Percentiles rank a stretch among this genome's conserved stretches.
Evolutionary conservation across 2,329 filamentous ascomycete species (phyloP).

Genomic region (Ceratocystiopsis minuta): DNA sequence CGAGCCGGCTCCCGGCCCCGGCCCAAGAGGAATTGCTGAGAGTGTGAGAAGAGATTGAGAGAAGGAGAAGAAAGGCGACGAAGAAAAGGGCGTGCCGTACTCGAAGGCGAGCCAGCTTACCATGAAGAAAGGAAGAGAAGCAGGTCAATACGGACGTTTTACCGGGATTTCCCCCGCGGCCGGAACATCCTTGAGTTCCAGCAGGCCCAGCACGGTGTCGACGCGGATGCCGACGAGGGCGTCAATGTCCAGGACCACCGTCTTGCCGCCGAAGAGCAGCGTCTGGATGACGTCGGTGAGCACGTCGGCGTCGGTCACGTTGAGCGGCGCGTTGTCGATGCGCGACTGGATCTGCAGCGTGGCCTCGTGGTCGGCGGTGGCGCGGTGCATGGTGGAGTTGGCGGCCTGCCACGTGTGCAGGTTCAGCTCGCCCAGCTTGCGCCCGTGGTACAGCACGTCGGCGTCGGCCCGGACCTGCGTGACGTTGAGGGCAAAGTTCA

Average conservation of each 20-base stretch:
- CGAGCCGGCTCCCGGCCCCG: no score
- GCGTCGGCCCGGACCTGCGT: slow-evolving; percentile 58
- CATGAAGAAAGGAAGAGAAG: slow-evolving; percentile 25
- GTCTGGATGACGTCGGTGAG: slow-evolving; percentile 68
- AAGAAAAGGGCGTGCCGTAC: not conserved
- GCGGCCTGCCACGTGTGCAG: slow-evolving; percentile 69
- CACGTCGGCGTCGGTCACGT: slow-evolving; percentile 63
- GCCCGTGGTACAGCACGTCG: slow-evolving; percentile 60
- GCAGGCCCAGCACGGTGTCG: slow-evolving; percentile 60
- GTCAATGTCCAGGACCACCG: slow-evolving; percentile 54
- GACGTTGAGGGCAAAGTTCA: slow-evolving; percentile 73
- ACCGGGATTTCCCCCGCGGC: slow-evolving; percentile 73
- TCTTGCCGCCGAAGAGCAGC: slow-evolving; percentile 54
- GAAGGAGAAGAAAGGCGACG: slow-evolving; percentile 14
- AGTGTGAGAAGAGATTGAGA: not conserved
- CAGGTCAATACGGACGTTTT: slow-evolving; percentile 61
- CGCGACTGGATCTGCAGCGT: slow-evolving; percentile 56
- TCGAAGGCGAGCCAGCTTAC: no score
- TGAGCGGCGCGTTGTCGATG: slow-evolving; percentile 62
- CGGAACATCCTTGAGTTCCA: slow-evolving; percentile 69
- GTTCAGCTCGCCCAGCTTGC: slow-evolving; percentile 67
- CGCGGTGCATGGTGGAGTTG: slow-evolving; percentile 54
- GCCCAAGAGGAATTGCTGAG: slow-evolving; percentile 33
- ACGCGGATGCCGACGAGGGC: slow-evolving; percentile 72
- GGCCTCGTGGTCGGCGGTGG: slow-evolving; percentile 36